A percentile compares a stretch with the other conserved stretches of the same genome.
Conservation (phyloP, 371 early-diverging fungal species). For the Mortierella sp. region DNA sequence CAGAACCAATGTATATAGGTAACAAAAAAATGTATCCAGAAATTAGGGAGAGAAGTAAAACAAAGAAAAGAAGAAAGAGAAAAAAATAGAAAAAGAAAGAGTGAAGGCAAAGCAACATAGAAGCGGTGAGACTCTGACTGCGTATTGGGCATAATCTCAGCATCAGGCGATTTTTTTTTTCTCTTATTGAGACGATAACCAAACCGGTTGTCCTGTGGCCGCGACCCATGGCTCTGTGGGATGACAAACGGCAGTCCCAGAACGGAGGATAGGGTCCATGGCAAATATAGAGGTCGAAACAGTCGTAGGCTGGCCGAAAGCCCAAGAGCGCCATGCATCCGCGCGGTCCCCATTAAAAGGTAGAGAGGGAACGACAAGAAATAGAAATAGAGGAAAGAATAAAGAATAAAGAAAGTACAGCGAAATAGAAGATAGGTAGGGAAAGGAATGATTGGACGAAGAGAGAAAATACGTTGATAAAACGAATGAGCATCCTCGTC, state of each 20-base stretch:
- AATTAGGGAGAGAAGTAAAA: background rate
- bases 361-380: background rate
- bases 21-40: background rate
- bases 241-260: conserved; percentile 10
- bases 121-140: conserved; percentile 10
- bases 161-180: background rate
- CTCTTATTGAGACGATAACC: background rate
- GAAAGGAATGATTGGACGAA: background rate
- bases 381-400: conserved; percentile 12
- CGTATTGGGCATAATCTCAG: background rate
- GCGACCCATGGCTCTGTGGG: background rate
- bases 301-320: background rate
- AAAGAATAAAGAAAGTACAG: conserved; percentile 13
- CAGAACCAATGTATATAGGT: background rate
- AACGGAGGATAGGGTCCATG: conserved; percentile 12
- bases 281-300: conserved; percentile 1
- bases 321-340: conserved; percentile 11
- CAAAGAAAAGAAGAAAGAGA: conserved; percentile 1
- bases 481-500: conserved; percentile 36
- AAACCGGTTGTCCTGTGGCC: conserved; percentile 18
- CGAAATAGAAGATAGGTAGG: background rate
- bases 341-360: conserved; percentile 5
- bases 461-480: conserved; percentile 20
- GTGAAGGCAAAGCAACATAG: background rate
- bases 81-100: conserved; percentile 14